Evolutionary conservation across 352 stramenopile genomes (phyloP), one percentile per base, ranked within the genome.

Genomic region (Hyaloperonospora brassicae): DNA sequence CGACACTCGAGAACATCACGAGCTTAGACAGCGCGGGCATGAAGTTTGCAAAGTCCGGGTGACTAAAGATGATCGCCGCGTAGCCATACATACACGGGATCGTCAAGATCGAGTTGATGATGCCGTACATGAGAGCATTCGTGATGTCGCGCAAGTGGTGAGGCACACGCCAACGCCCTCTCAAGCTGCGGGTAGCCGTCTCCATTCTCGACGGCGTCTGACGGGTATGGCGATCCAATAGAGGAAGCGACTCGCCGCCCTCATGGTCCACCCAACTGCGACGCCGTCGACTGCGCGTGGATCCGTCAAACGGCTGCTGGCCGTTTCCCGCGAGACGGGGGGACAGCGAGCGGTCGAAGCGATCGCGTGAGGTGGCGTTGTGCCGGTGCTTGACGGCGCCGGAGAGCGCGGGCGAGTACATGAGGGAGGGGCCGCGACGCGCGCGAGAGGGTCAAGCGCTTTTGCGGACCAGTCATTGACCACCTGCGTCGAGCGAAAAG

Each of bases 31-130:
- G 93, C 69, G 73, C 96, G 80, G 55, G 89, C 86, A 79, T 88
- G 67, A 80, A 97, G 47, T 47, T 79, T 56, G 70, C 69, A 31
- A 95, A 91, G 73, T 98, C 87, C 47, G 86, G 75, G 53, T 92
- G 80, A 57, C 72, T 80, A 65, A 98, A 98, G 61, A 98, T 98
- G 61, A 98, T 97, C 8, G 90, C 87, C 1, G 93, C 86, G 62
- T 98, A 98, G 45, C 93, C 95, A 58, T 97, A 98, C 63, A 98
- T 91, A 67, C 77, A 92, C 30, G 95, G 93, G 27, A 97, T 87
- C 48, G 87, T 93, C 58, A 98, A 79, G 58, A 98, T 95, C 22
- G 92, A 89, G 70, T 97, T 97, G 56, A 97, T 95, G 13, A 96
- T 52, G 34, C 87, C 86, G 53, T 95, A 96, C 50, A 96, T 61